A percentile compares a stretch with the other conserved stretches of the same genome.
These are phyloP conservation scores for Beauveria caledonica DNA, from an alignment of 2,329 filamentous ascomycete genomes.

Conservation along the genomic window DNA sequence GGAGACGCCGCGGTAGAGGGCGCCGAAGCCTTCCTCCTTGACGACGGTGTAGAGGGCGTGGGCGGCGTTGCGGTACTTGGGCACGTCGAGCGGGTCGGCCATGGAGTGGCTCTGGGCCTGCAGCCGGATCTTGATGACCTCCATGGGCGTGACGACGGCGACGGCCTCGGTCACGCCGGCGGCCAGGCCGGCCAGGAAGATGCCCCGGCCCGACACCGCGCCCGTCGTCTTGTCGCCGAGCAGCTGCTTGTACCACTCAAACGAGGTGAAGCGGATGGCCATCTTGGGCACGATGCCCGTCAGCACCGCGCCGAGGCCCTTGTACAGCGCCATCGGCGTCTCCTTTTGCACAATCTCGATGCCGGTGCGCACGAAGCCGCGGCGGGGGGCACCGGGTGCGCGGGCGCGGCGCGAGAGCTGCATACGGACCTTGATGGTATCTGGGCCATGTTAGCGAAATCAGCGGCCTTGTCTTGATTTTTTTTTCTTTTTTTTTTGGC, in stretches of 20 bases:
- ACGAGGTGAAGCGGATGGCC: slow-evolving; percentile 97
- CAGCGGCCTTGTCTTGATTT: background rate
- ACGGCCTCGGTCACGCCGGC: slow-evolving; percentile 96
- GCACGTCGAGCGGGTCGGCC: slow-evolving; percentile 90
- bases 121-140: slow-evolving; percentile 96
- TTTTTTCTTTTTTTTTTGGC: background rate
- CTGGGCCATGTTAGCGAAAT: slow-evolving; percentile 32
- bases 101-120: slow-evolving; percentile 98
- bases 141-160: slow-evolving; percentile 94
- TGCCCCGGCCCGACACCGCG: slow-evolving; percentile 59
- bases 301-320: slow-evolving; percentile 92
- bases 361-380: slow-evolving; percentile 83
- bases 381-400: slow-evolving; percentile 72
- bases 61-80: slow-evolving; percentile 94
- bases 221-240: slow-evolving; percentile 63
- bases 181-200: slow-evolving; percentile 69
- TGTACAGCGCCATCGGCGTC: slow-evolving; percentile 89
- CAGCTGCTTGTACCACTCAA: slow-evolving; percentile 87
- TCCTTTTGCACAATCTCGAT: slow-evolving; percentile 80
- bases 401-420: slow-evolving; percentile 85
- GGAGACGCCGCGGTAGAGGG: slow-evolving; percentile 87
- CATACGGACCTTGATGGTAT: slow-evolving; percentile 99
- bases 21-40: slow-evolving; percentile 79
- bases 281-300: slow-evolving; percentile 98
- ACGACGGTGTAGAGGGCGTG: slow-evolving; percentile 78